phyloP scores from a whole-genome alignment of 768 basidiomycete genomes.

The Psilocybe cyanescens region DNA sequence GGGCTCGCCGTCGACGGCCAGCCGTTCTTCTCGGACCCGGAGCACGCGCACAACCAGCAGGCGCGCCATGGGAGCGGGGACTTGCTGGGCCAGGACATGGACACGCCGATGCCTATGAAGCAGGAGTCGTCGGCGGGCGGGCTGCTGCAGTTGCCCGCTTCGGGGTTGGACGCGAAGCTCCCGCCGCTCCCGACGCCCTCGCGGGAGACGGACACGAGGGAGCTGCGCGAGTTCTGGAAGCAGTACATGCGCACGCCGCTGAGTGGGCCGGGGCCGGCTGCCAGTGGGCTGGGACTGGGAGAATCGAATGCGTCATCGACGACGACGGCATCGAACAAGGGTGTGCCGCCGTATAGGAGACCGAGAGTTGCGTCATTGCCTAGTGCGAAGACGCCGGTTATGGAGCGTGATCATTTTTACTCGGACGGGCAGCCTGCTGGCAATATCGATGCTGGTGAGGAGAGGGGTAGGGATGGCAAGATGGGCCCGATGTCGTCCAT shows the following conservation, averaged over 20 bases:
- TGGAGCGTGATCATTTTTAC: conserved; percentile 29
- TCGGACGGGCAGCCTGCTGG: conserved; percentile 4
- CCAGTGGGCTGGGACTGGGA: neutral
- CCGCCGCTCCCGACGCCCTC: conserved; percentile 25
- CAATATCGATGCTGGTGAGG: conserved; percentile 17
- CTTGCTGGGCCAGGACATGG: conserved; percentile 36
- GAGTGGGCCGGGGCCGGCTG: conserved; percentile 13
- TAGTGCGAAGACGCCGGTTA: conserved; percentile 66
- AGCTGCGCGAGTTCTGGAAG: conserved; percentile 76
- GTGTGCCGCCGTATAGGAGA: conserved; percentile 33
- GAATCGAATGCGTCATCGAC: neutral
- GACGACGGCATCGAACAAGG: neutral
- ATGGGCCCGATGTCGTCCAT: conserved; percentile 33
- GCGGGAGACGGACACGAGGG: conserved; percentile 37
- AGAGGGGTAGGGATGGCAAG: conserved; percentile 20
- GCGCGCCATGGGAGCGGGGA: neutral
- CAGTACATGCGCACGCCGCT: conserved; percentile 74
- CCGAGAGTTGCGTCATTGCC: conserved; percentile 71
- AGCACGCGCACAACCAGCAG: conserved; percentile 20
- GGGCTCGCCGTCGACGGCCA: conserved; percentile 59
- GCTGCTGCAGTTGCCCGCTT: conserved; percentile 7
- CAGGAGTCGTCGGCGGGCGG: conserved; percentile 14
- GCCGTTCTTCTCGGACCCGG: conserved; percentile 59
- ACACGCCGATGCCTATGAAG: conserved; percentile 51
- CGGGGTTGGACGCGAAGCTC: conserved; percentile 2